Evolutionary conservation across 169 alveolate genomes (phyloP), one percentile per base, ranked within the genome.

Genomic region (Amoebophrya sp.): DNA sequence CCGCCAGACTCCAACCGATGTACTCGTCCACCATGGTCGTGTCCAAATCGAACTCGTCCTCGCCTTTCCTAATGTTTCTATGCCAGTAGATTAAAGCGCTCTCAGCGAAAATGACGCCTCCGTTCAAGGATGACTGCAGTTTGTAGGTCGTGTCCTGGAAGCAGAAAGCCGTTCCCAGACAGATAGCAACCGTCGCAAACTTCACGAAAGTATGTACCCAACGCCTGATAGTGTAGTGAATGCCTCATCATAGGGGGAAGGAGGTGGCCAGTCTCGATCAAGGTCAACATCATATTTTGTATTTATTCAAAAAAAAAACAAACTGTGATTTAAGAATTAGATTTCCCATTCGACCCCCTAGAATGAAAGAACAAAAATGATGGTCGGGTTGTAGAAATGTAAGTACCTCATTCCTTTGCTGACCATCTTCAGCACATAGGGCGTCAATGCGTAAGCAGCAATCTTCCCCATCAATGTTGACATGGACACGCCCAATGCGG

Each of bases 11-110:
- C 83, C 83, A 65, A 10, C 83, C 83, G 83, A 65, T 65, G 83
- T 65, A 65, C 26, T 65, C 83, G 83, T 65, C 83, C 83, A 65
- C 38, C 83, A 65, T 65, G 83, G 83, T 65, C 33, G 83, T 65
- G 83, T 65, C 83, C 33, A 65, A 18, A 65, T 65, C 83, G 83
- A 65, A 65, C 2, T 65, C 83, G 39, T 29, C 38, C 3, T 65
- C 83, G 39, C 38, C 38, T 36, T 65, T 65, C n/a, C n/a, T n/a
- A 29, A 65, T 36, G 39, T 29, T 36, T 10, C 83, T 29, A 36
- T 65, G n/a, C 38, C n/a, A 65, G 39, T 36, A 65, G 36, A 1
- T 6, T 36, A 65, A 36, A 29, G 83, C 83, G 83, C 83, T 65
- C 33, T 65, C 83, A 18, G 83, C 83, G 33, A 65, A 65, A 26